These are phyloP conservation scores for Voacanga thouarsii DNA, from an alignment of 257 asterid species.

Conservation along the genomic window DNA sequence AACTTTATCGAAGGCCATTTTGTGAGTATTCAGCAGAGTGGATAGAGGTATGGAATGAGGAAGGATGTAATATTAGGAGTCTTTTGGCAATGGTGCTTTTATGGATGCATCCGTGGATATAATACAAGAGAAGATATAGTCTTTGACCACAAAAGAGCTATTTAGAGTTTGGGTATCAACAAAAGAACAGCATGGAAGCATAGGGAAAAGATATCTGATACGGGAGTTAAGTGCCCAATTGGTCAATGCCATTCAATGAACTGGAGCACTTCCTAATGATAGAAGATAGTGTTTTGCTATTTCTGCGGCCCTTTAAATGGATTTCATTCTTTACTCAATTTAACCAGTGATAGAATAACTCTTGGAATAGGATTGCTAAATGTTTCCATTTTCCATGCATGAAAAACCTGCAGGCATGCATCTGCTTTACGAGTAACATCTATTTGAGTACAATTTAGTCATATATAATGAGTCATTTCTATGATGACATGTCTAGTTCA, in stretches of 20 bases:
- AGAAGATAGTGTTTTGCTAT: not conserved
- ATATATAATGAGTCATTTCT: not conserved
- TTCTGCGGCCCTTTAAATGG: not conserved
- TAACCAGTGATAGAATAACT: not conserved
- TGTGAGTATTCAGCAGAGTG: conserved; percentile 77
- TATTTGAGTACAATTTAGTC: not conserved
- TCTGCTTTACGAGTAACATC: not conserved
- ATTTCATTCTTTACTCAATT: not conserved
- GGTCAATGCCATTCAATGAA: not conserved
- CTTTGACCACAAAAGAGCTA: not conserved
- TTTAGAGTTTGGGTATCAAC: not conserved
- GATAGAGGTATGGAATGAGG: conserved; percentile 57
- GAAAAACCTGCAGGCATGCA: not conserved
- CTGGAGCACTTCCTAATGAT: not conserved
- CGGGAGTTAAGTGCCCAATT: not conserved
- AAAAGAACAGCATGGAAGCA: not conserved
- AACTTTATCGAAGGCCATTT: conserved; percentile 69
- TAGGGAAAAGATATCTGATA: not conserved
- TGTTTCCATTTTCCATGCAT: not conserved
- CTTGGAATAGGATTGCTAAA: not conserved
- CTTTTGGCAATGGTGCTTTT: not conserved
- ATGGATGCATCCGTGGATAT: not conserved
- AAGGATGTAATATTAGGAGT: not conserved
- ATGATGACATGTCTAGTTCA: not conserved
- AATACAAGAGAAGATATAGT: not conserved